A percentile compares a stretch with the other conserved stretches of the same genome.
Evolutionary conservation across 805 yeast species (phyloP).

Genomic region (Zygoascus bituminiphila): DNA sequence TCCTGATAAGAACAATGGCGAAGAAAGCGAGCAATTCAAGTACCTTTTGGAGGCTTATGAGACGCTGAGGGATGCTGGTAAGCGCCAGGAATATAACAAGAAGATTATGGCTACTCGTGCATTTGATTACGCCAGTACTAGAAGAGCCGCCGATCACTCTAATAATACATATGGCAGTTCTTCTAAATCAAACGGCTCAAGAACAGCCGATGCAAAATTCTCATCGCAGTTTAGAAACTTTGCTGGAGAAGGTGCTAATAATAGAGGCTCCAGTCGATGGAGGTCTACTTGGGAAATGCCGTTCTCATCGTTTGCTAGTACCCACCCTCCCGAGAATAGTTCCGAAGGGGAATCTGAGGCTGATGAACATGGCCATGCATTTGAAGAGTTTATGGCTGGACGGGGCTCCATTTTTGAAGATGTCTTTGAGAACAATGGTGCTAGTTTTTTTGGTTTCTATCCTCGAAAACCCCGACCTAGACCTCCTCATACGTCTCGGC

Average conservation of each 20-base stretch:
- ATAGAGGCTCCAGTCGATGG: not conserved
- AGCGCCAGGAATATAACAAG: conserved; percentile 27
- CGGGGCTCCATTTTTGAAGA: not conserved
- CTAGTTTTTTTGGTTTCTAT: not conserved
- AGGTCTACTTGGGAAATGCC: not conserved
- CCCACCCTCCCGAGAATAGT: not conserved
- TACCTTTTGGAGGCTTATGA: conserved; percentile 29
- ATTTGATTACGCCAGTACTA: not conserved
- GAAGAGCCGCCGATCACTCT: not conserved
- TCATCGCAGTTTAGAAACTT: not conserved
- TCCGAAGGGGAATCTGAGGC: not conserved
- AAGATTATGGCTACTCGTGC: not conserved
- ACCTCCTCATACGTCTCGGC: too few species aligned
- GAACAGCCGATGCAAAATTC: not conserved
- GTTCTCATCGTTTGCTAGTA: not conserved
- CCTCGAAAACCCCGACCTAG: not conserved
- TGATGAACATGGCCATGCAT: not conserved
- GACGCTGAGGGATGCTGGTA: conserved; percentile 23
- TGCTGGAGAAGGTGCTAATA: not conserved
- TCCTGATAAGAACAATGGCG: conserved; percentile 36
- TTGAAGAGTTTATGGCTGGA: not conserved
- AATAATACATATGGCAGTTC: too few species aligned
- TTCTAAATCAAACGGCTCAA: not conserved
- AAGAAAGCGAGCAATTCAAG: conserved; percentile 29
- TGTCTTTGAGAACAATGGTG: not conserved